Conservation (phyloP, 257 asterid genomes). For the Coffea canephora region DNA sequence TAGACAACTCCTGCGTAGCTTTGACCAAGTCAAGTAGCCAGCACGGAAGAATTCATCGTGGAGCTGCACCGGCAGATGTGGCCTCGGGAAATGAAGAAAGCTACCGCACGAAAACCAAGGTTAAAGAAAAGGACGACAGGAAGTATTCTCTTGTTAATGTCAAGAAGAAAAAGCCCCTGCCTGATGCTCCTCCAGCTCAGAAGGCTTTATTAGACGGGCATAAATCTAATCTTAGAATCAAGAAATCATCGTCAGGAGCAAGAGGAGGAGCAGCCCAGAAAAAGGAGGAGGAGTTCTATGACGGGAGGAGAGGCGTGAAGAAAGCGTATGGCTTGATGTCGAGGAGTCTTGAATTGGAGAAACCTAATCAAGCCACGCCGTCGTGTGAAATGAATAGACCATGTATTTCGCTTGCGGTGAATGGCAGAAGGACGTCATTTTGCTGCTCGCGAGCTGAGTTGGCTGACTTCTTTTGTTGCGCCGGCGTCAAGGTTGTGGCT, state of each 20-base stretch:
- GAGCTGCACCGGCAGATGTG: conserved; percentile 5
- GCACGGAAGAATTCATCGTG: conserved; percentile 28
- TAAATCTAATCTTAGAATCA: conserved; percentile 17
- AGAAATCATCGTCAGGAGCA: conserved; percentile 30
- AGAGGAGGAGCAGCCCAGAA: conserved; percentile 1
- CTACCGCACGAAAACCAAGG: conserved; percentile 36
- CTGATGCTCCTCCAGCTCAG: conserved; percentile 13
- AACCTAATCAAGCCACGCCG: conserved; percentile 15
- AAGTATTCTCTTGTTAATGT: neutral
- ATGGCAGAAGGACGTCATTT: conserved; percentile 61
- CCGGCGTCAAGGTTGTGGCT: conserved; percentile 78
- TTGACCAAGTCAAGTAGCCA: conserved; percentile 70
- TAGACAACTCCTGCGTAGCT: conserved; percentile 46
- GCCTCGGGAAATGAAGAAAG: conserved; percentile 13
- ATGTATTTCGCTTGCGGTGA: conserved; percentile 35
- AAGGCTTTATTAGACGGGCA: conserved; percentile 17
- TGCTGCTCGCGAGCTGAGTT: conserved; percentile 62
- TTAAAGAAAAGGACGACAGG: conserved; percentile 29
- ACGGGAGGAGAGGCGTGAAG: conserved; percentile 34
- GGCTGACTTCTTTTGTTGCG: conserved; percentile 63
- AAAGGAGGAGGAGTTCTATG: conserved; percentile 28
- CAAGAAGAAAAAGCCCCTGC: conserved; percentile 11
- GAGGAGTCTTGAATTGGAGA: conserved; percentile 34
- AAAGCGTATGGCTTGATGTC: conserved; percentile 35
- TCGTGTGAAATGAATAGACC: conserved; percentile 31